Percentiles rank a stretch among this genome's conserved stretches.
Conservation (phyloP, 495 filamentous ascomycete genomes). For the Trichocladium antarcticum region DNA sequence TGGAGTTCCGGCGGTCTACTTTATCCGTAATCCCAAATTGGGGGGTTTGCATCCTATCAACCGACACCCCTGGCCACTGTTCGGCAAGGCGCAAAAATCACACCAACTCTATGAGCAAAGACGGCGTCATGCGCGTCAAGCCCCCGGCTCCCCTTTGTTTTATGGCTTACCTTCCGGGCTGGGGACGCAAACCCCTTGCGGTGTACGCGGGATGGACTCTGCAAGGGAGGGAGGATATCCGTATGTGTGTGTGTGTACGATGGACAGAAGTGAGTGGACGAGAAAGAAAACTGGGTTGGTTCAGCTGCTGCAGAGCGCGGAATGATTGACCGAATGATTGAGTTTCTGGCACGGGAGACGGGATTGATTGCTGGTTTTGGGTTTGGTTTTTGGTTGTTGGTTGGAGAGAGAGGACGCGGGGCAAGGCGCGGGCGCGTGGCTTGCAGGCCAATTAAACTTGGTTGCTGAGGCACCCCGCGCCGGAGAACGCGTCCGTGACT, state of each 20-base stretch:
- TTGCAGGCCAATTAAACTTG: conserved; percentile 6
- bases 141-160: too few relatives aligned
- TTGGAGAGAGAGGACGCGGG: too few relatives aligned
- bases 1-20: not conserved
- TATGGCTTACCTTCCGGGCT: too few relatives aligned
- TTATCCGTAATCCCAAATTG: not conserved
- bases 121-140: too few relatives aligned
- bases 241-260: not conserved
- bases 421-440: not conserved
- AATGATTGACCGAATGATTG: not conserved
- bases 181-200: too few relatives aligned
- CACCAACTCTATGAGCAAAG: too few relatives aligned
- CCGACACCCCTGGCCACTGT: not conserved
- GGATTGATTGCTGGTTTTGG: not conserved
- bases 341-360: not conserved
- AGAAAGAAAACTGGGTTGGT: not conserved
- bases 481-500: conserved; percentile 11
- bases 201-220: not conserved
- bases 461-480: conserved; percentile 9
- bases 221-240: not conserved
- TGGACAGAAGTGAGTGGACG: not conserved
- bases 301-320: not conserved
- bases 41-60: not conserved
- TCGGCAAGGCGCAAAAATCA: not conserved
- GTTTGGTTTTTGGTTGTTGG: conserved; percentile 7